phyloP scores from a whole-genome alignment of 2,329 filamentous ascomycete genomes.

The Sclerotinia borealis region DNA sequence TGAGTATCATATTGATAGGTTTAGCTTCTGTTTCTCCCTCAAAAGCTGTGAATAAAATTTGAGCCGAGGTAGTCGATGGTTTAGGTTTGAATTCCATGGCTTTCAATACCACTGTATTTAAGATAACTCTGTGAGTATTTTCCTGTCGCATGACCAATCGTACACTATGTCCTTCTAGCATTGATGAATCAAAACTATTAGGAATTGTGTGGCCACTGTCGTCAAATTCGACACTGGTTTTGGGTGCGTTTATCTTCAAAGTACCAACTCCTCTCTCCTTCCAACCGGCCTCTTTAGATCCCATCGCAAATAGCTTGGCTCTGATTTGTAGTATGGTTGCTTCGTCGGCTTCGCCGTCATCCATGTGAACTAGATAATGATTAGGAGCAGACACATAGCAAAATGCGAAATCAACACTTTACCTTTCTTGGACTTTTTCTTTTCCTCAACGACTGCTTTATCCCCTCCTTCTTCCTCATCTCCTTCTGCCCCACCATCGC shows the following conservation, averaged over 20 bases:
- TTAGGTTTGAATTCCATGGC: constrained; percentile 75
- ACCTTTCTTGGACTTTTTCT: constrained; percentile 64
- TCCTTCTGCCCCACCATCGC: constrained; percentile 38
- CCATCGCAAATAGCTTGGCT: constrained; percentile 79
- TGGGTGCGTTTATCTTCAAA: constrained; percentile 74
- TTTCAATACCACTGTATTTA: constrained; percentile 77
- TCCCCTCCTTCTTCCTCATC: constrained; percentile 44
- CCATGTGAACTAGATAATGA: constrained; percentile 46
- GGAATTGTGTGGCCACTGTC: constrained; percentile 44
- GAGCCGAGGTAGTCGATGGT: constrained; percentile 47
- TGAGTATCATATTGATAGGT: constrained; percentile 54
- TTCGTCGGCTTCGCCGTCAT: constrained; percentile 85
- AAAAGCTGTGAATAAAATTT: constrained; percentile 61
- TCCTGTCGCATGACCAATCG: constrained; percentile 89
- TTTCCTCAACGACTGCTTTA: constrained; percentile 48
- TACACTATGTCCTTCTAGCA: constrained; percentile 45
- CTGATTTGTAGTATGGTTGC: constrained; percentile 67
- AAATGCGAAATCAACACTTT: constrained; percentile 32
- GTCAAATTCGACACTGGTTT: constrained; percentile 50
- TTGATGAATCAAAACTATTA: constrained; percentile 51
- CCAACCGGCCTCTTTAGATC: constrained; percentile 59
- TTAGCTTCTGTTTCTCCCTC: constrained; percentile 49
- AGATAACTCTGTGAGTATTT: constrained; percentile 75
- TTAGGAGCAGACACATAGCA: not conserved
- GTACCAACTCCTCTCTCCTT: constrained; percentile 82